Base-by-base conservation (phyloP, 2,329 filamentous ascomycete species). In the Ascochyta clinopodiicola region DNA sequence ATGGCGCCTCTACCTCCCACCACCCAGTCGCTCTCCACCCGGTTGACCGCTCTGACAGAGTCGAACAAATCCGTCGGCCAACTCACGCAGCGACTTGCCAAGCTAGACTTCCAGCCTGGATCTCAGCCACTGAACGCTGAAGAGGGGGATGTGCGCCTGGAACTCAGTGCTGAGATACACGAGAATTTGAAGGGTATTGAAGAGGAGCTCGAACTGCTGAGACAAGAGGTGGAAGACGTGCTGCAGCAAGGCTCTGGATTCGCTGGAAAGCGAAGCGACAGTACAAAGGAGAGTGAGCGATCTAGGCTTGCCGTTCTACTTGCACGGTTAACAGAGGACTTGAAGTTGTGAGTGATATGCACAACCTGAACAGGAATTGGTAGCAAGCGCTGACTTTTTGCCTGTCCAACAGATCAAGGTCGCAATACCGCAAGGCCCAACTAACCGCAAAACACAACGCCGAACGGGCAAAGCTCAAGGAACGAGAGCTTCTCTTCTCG, bases 111-210 rank as follows among this genome's bases (percentile, higher is more conserved):
- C 78, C 87, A 78, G 73, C 83, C 64, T 65, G 91, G 72, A 80
- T 89, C 77, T 78, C 87, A 81, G 81, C 86, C 73, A 10, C 77
- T 81, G 73, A 69, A 82, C 29, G 59, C 77, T 84, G 55, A 90
- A 84, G 81, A 89, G 82, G 77, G 88, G 80, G 82, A 86, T 60
- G 81, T 82, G 6, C 86, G 88, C 51, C 75, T 88, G 19, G 92
- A 96, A 76, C 84, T 97, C 31, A 86, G 86, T 61, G 82, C 85
- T 21, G 92, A 97, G 73, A 96, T 97, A 60, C 87, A 89, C 63
- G 87, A 91, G 68, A 84, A 84, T 17, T 77, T 97, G 57, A 88
- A 91, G 64, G 88, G 90, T 53, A 85, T 90, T 44, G 88, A 96
- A 66, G 91, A 96, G 60, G 91, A 96, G 56, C 84, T 95, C 61